phyloP scores from a whole-genome alignment of 495 filamentous ascomycete genomes.

The Jackrogersella minutella region DNA sequence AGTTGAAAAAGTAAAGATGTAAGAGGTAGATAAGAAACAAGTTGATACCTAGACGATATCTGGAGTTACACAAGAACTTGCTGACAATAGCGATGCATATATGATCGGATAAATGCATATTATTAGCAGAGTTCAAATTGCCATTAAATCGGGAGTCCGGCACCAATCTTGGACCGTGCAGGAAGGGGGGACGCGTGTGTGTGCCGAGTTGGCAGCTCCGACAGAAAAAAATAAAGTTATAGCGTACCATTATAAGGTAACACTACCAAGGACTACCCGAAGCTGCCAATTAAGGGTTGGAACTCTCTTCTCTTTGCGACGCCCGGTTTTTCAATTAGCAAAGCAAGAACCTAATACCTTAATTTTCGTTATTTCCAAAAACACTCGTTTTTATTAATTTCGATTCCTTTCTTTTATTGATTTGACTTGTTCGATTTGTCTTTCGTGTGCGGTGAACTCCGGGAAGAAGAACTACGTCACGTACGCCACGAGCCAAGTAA shows the following conservation, averaged over 20 bases:
- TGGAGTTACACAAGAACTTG: not conserved
- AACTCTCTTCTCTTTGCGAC: constrained; percentile 7
- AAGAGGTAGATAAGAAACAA: not conserved
- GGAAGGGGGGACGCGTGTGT: constrained; percentile 14
- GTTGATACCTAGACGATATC: not conserved
- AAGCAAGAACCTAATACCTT: not conserved
- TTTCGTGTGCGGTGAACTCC: no score
- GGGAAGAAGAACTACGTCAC: constrained; percentile 10
- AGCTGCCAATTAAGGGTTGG: constrained; percentile 1
- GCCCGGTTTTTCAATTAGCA: not conserved
- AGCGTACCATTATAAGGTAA: constrained; percentile 33
- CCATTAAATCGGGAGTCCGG: constrained; percentile 22
- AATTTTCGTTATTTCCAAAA: not conserved
- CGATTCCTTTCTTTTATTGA: not conserved
- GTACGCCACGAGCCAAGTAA: not conserved
- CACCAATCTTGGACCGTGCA: constrained; percentile 18
- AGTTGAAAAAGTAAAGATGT: not conserved
- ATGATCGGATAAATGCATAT: not conserved
- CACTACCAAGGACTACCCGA: constrained; percentile 14
- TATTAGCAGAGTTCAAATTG: not conserved
- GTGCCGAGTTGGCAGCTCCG: constrained; percentile 7
- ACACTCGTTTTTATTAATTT: no score
- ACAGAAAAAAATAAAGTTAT: constrained; percentile 34
- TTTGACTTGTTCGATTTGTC: no score
- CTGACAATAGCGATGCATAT: not conserved